Evolutionary conservation across 805 yeast species (phyloP).

Genomic region (Lachancea nothofagi): DNA sequence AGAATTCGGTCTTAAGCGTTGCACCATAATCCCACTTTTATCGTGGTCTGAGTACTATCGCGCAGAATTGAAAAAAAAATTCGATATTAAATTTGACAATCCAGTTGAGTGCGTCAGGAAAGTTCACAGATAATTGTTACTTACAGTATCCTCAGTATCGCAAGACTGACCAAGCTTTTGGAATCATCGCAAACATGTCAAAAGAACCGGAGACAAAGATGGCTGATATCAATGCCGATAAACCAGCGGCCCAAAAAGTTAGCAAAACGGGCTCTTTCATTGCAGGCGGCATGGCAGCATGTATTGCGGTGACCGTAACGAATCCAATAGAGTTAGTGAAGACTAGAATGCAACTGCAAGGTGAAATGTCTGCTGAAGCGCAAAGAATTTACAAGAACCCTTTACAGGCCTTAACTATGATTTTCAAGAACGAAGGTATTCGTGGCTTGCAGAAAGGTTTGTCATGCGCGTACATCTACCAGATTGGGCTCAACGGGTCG

Average conservation of each 20-base stretch:
- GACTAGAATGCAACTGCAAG: constrained; percentile 95
- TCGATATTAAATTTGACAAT: too few relatives aligned
- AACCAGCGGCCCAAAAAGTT: constrained; percentile 52
- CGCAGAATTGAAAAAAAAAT: too few relatives aligned
- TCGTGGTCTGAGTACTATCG: too few relatives aligned
- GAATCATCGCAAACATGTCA: constrained; percentile 5
- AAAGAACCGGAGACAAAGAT: constrained; percentile 6
- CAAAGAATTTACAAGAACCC: constrained; percentile 72
- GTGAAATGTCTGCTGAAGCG: constrained; percentile 62
- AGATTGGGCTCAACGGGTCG: constrained; percentile 87
- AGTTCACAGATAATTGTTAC: neutral
- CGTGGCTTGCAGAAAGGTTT: constrained; percentile 87
- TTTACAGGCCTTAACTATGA: constrained; percentile 70
- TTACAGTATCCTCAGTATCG: neutral
- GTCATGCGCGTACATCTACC: constrained; percentile 83
- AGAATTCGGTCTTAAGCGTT: too few relatives aligned
- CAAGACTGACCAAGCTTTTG: neutral
- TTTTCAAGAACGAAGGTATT: constrained; percentile 76
- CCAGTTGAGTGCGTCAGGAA: too few relatives aligned
- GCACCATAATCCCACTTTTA: too few relatives aligned
- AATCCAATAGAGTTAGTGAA: constrained; percentile 94
- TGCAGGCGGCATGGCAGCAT: constrained; percentile 93
- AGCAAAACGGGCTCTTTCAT: constrained; percentile 72
- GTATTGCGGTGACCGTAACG: constrained; percentile 95
- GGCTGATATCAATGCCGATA: constrained; percentile 19